Percentiles rank a stretch among this genome's conserved stretches.
Conservation (phyloP, 2,329 filamentous ascomycete genomes). For the Clarireedia sp. region DNA sequence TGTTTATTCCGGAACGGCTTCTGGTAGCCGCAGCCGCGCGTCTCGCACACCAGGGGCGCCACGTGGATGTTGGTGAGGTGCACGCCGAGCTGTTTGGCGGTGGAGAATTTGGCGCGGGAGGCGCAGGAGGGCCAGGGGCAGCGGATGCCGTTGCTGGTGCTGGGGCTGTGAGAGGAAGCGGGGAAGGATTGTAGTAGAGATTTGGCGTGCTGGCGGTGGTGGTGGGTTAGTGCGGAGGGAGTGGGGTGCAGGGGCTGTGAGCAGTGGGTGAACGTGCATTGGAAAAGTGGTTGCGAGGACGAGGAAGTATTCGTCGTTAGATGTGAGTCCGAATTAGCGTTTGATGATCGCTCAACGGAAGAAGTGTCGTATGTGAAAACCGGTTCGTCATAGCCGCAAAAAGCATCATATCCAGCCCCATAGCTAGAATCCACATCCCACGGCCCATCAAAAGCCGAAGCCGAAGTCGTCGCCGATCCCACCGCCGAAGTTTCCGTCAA, state of each 20-base stretch:
- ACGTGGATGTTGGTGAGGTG: constrained; percentile 4
- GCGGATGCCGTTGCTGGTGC: not conserved
- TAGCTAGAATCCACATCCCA: too few relatives aligned
- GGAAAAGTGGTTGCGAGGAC: not conserved
- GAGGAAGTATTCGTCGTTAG: not conserved
- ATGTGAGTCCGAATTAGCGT: too few relatives aligned
- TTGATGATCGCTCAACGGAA: too few relatives aligned
- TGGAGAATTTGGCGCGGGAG: not conserved
- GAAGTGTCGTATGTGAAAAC: too few relatives aligned
- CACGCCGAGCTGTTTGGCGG: not conserved
- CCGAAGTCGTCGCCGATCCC: too few relatives aligned
- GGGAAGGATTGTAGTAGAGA: not conserved
- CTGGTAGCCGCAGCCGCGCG: not conserved
- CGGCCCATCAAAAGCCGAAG: too few relatives aligned
- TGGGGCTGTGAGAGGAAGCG: not conserved
- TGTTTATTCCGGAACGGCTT: constrained; percentile 6
- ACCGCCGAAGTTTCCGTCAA: too few relatives aligned
- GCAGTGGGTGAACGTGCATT: not conserved
- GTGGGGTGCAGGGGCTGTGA: not conserved
- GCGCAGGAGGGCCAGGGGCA: not conserved
- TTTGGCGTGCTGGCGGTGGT: not conserved
- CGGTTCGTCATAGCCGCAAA: too few relatives aligned
- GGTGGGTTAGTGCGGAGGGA: not conserved
- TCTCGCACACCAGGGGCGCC: not conserved
- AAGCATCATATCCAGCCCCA: too few relatives aligned